These are phyloP conservation scores for Balakata baccata DNA, from an alignment of 345 rosid species.

Conservation along the genomic window DNA sequence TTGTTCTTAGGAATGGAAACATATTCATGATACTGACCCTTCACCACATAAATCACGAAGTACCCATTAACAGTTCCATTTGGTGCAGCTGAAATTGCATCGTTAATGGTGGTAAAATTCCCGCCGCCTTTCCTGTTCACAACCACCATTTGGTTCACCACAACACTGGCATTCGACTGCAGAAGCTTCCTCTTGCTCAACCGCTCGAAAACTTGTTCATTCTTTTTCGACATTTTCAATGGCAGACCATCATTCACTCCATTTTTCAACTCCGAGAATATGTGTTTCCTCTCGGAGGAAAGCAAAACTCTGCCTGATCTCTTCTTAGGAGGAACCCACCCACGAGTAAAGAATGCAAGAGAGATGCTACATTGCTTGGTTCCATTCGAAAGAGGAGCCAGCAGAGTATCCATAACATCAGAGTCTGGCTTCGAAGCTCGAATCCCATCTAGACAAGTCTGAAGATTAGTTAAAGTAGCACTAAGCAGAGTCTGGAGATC, in stretches of 20 bases:
- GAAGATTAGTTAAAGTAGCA: conserved; percentile 38
- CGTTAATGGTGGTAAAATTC: conserved; percentile 41
- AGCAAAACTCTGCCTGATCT: conserved; percentile 8
- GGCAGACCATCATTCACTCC: conserved; percentile 1
- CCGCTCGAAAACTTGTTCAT: not conserved
- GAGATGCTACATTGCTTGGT: conserved; percentile 32
- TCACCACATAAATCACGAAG: conserved; percentile 41
- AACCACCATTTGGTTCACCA: conserved; percentile 30
- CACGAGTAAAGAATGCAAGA: conserved; percentile 29
- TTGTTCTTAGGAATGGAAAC: conserved; percentile 41
- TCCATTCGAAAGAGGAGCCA: conserved; percentile 21
- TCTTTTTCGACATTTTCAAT: conserved; percentile 4
- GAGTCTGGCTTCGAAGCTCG: conserved; percentile 13
- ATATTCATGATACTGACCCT: conserved; percentile 49
- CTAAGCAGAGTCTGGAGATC: conserved; percentile 36
- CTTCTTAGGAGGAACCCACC: conserved; percentile 25
- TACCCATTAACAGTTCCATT: conserved; percentile 24
- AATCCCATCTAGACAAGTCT: conserved; percentile 38
- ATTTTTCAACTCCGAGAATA: not conserved
- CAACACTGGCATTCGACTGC: not conserved
- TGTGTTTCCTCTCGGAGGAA: conserved; percentile 8
- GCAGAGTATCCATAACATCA: conserved; percentile 6
- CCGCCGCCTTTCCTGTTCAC: conserved; percentile 40
- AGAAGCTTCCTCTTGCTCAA: conserved; percentile 1
- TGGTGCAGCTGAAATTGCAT: conserved; percentile 49